Evolutionary conservation across 2,329 filamentous ascomycete genomes (phyloP).

Genomic region (Fusarium ramigenum): DNA sequence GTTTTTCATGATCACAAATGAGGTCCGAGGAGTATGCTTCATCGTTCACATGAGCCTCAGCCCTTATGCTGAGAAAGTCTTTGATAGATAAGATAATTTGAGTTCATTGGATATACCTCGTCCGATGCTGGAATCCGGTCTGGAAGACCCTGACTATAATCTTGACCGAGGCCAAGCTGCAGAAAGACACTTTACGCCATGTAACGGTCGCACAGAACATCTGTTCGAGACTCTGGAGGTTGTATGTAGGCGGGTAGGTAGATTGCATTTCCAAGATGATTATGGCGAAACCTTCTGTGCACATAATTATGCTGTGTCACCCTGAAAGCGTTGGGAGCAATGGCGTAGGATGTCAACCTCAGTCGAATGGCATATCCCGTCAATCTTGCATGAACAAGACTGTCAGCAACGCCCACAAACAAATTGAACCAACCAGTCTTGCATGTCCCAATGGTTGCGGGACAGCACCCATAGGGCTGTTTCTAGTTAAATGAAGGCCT

Average conservation of each 20-base stretch:
- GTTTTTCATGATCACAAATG: not conserved
- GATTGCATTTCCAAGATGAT: not conserved
- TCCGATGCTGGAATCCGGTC: conserved; percentile 21
- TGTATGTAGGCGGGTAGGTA: not conserved
- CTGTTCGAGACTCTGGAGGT: not conserved
- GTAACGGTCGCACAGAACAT: conserved; percentile 9
- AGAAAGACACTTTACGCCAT: conserved; percentile 1
- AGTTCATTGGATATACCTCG: conserved; percentile 26
- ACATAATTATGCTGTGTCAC: conserved; percentile 10
- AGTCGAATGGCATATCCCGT: not conserved
- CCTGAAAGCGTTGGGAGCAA: not conserved
- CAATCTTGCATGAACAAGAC: not conserved
- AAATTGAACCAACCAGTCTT: not conserved
- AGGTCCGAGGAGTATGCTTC: not conserved
- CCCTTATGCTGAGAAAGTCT: not conserved
- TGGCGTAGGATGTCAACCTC: not conserved
- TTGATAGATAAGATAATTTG: conserved; percentile 35
- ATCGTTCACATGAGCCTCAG: conserved; percentile 11
- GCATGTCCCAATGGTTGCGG: not conserved
- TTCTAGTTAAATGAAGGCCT: not conserved
- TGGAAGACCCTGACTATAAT: conserved; percentile 5
- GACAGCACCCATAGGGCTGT: not conserved
- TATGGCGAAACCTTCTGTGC: not conserved
- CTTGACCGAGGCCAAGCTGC: conserved; percentile 29
- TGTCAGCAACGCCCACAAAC: not conserved